Conservation (phyloP, 345 rosid genomes). For the Salix koriyanagi region DNA sequence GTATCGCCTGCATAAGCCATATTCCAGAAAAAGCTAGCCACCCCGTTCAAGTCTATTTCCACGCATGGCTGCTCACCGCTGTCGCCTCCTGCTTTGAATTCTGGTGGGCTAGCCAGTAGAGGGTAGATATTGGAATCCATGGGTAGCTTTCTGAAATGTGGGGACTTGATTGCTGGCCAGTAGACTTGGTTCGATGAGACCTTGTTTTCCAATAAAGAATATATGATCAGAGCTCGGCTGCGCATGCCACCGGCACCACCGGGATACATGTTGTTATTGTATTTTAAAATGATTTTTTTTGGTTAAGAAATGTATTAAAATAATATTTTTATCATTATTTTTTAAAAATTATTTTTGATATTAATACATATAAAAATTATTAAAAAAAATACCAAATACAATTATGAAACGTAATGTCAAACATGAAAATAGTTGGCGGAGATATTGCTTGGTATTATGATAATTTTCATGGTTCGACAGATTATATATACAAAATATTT, state of each 20-base stretch:
- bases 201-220: not conserved
- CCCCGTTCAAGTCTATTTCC: not conserved
- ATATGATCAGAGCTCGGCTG: not conserved
- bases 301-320: too few relatives aligned
- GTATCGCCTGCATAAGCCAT: not conserved
- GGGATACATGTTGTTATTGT: too few relatives aligned
- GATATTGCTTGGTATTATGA: too few relatives aligned
- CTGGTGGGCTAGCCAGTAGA: not conserved
- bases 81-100: not conserved
- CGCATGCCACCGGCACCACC: not conserved
- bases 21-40: not conserved
- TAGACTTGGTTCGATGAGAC: not conserved
- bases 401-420: too few relatives aligned
- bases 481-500: too few relatives aligned
- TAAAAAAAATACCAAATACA: too few relatives aligned
- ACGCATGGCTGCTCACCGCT: not conserved
- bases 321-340: too few relatives aligned
- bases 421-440: too few relatives aligned
- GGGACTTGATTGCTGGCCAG: not conserved
- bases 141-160: not conserved
- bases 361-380: too few relatives aligned
- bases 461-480: too few relatives aligned
- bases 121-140: not conserved
- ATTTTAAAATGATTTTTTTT: too few relatives aligned
- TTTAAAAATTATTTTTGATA: too few relatives aligned